Percentiles rank a stretch among this genome's conserved stretches.
phyloP scores from a whole-genome alignment of 1,284 basidiomycete genomes.

The Ustilago loliicola region DNA sequence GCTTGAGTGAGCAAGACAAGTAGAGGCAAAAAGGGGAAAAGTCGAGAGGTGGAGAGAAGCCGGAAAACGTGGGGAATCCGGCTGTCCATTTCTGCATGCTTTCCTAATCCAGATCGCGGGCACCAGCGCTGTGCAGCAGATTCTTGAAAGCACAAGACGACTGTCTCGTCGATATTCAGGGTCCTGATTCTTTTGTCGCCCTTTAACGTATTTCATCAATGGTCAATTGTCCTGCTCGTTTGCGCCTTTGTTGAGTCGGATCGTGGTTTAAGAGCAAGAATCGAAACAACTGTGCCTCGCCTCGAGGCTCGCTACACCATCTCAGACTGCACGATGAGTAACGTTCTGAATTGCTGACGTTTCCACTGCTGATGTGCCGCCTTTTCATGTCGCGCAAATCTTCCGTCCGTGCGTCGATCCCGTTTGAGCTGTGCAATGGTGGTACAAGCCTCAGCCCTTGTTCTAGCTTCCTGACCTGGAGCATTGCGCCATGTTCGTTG shows the following conservation, averaged over 20 bases:
- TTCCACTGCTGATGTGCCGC: background rate
- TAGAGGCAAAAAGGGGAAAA: background rate
- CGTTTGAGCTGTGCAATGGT: background rate
- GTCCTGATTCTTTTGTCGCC: constrained; percentile 1
- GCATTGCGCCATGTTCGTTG: no score
- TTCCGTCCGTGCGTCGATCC: constrained; percentile 4
- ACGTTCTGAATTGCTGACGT: constrained; percentile 10
- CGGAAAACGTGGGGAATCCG: constrained; percentile 38
- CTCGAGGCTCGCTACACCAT: constrained; percentile 20
- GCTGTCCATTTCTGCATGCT: constrained; percentile 51
- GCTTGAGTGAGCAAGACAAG: no score
- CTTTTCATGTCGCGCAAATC: background rate
- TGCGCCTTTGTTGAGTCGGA: background rate
- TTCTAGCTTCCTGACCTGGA: background rate
- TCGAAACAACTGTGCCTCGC: constrained; percentile 15
- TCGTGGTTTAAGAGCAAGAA: background rate
- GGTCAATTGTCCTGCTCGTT: background rate
- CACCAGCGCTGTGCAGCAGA: constrained; percentile 8
- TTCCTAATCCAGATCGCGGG: constrained; percentile 46
- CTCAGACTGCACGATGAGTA: constrained; percentile 20
- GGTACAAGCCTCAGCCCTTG: background rate
- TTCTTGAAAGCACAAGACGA: background rate
- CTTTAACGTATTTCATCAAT: background rate
- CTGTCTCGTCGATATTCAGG: constrained; percentile 1
- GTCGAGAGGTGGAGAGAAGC: constrained; percentile 7